These are phyloP conservation scores for Aspergillus ochraceoroseus DNA, from an alignment of 2,329 filamentous ascomycete genomes.

Conservation along the genomic window DNA sequence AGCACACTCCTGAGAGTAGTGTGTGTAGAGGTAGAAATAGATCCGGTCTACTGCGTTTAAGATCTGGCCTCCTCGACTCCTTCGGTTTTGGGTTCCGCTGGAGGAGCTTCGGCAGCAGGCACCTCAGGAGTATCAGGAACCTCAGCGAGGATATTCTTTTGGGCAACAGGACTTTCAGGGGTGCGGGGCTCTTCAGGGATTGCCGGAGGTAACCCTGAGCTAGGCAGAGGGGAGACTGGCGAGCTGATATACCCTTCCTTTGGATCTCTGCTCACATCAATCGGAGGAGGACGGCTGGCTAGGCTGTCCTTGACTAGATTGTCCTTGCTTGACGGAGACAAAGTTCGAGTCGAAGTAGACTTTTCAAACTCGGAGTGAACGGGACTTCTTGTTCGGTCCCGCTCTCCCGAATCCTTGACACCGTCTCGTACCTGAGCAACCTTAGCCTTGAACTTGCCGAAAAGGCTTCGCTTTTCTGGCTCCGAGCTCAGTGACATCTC, in stretches of 20 bases:
- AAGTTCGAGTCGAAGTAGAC: slow-evolving; percentile 30
- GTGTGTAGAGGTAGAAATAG: background rate
- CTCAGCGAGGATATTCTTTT: no score
- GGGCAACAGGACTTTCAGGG: slow-evolving; percentile 22
- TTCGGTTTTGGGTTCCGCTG: background rate
- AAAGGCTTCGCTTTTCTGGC: slow-evolving; percentile 55
- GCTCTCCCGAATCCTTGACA: slow-evolving; percentile 50
- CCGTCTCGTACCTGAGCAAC: slow-evolving; percentile 53
- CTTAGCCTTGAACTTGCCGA: slow-evolving; percentile 63
- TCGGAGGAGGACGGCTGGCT: slow-evolving; percentile 21
- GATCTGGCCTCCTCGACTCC: background rate
- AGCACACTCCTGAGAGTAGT: background rate
- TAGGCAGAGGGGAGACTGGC: slow-evolving; percentile 29
- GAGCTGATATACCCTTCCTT: slow-evolving; percentile 25
- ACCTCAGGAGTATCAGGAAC: no score
- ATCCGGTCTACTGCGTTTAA: slow-evolving; percentile 2
- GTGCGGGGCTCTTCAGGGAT: slow-evolving; percentile 36
- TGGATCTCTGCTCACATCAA: slow-evolving; percentile 25
- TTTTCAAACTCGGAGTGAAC: slow-evolving; percentile 38
- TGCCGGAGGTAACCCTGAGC: slow-evolving; percentile 29
- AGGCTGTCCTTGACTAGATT: slow-evolving; percentile 21
- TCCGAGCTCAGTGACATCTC: slow-evolving; percentile 28
- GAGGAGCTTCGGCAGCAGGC: background rate
- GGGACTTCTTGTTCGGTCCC: slow-evolving; percentile 51
- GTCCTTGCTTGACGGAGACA: slow-evolving; percentile 32